A percentile compares a stretch with the other conserved stretches of the same genome.
phyloP scores from a whole-genome alignment of 495 filamentous ascomycete genomes.

The Gamarada debralockiae region DNA sequence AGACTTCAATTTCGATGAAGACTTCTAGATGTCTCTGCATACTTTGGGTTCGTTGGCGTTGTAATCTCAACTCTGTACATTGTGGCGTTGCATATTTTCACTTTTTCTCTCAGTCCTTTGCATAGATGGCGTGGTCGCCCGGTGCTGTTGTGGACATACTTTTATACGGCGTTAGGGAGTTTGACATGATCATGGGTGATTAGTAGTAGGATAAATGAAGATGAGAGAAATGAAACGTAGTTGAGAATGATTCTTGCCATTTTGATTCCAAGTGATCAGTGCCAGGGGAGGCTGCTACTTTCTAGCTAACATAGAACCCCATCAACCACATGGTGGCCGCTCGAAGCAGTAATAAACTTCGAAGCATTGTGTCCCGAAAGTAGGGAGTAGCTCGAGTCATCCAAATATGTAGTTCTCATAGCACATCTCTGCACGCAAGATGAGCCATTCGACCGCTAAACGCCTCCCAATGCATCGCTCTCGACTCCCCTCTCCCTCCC shows the following conservation, averaged over 20 bases:
- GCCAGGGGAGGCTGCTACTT: too few species aligned
- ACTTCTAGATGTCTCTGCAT: slow-evolving; percentile 64
- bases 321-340: too few species aligned
- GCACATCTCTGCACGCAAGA: neutral
- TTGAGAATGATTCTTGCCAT: too few species aligned
- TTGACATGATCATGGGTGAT: slow-evolving; percentile 9
- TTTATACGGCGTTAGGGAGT: slow-evolving; percentile 19
- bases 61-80: slow-evolving; percentile 21
- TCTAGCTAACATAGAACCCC: too few species aligned
- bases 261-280: too few species aligned
- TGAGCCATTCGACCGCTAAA: slow-evolving; percentile 13
- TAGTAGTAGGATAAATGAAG: slow-evolving; percentile 15
- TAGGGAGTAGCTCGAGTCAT: neutral
- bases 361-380: neutral
- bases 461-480: slow-evolving; percentile 8
- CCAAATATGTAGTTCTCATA: too few species aligned
- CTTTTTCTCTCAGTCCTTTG: slow-evolving; percentile 17
- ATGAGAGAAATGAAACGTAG: slow-evolving; percentile 11
- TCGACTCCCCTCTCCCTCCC: neutral
- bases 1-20: slow-evolving; percentile 92
- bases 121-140: slow-evolving; percentile 28
- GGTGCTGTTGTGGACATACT: slow-evolving; percentile 14
- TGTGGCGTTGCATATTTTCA: slow-evolving; percentile 20
- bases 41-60: slow-evolving; percentile 17
- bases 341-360: too few species aligned